Evolutionary conservation across 495 filamentous ascomycete species (phyloP).

Genomic region (Pyrenula aspistea): DNA sequence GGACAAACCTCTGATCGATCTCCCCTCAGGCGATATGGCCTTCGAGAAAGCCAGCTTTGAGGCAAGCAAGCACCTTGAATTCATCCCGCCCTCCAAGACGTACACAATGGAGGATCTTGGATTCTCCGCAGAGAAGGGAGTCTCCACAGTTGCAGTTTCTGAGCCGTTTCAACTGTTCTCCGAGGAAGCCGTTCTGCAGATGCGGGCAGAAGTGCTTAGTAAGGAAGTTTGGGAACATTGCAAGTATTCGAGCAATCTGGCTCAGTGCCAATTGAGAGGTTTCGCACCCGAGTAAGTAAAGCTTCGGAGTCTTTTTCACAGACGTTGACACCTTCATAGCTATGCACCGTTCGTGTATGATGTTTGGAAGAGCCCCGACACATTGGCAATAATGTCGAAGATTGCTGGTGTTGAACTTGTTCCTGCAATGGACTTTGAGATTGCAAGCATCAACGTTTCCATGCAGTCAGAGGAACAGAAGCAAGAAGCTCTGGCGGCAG

Average conservation of each 20-base stretch:
- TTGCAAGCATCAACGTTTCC: conserved; percentile 61
- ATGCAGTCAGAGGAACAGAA: conserved; percentile 44
- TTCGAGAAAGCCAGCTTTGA: conserved; percentile 25
- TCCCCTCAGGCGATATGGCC: not conserved
- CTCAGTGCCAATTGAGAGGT: conserved; percentile 55
- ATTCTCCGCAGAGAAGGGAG: conserved; percentile 38
- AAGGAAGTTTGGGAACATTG: conserved; percentile 53
- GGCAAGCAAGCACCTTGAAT: conserved; percentile 42
- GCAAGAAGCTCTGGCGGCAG: conserved; percentile 27
- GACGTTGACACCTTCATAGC: conserved; percentile 19
- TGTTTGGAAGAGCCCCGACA: conserved; percentile 56
- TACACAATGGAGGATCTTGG: conserved; percentile 51
- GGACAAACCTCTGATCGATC: conserved; percentile 6
- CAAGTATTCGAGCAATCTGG: conserved; percentile 50
- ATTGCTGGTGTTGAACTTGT: conserved; percentile 66
- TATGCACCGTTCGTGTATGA: conserved; percentile 58
- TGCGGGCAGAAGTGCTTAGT: conserved; percentile 54
- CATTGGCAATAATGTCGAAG: conserved; percentile 51
- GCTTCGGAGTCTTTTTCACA: not conserved
- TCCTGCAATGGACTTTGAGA: conserved; percentile 60
- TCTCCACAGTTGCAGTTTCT: conserved; percentile 56
- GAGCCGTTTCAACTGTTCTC: conserved; percentile 67
- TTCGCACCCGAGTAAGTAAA: conserved; percentile 51
- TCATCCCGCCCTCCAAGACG: conserved; percentile 35
- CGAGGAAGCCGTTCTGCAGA: conserved; percentile 48